A percentile compares a stretch with the other conserved stretches of the same genome.
phyloP scores from a whole-genome alignment of 352 stramenopile genomes.

The Phytophthora ohioensis region DNA sequence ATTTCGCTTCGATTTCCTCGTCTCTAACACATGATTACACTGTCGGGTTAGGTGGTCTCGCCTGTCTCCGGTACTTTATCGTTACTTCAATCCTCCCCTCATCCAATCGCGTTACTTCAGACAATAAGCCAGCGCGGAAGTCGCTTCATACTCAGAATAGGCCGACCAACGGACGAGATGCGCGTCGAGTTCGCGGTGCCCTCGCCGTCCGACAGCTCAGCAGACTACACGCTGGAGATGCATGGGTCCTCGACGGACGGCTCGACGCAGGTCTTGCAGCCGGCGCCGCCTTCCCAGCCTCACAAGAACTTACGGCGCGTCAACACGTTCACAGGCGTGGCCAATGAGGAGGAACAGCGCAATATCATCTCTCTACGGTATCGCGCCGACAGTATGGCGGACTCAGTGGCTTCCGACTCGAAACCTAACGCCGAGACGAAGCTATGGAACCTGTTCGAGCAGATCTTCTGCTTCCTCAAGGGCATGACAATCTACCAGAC shows the following conservation, averaged over 20 bases:
- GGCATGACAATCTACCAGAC: constrained; percentile 91
- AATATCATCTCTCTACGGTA: constrained; percentile 91
- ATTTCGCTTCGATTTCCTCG: not conserved
- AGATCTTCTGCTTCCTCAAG: constrained; percentile 90
- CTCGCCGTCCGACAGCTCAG: constrained; percentile 66
- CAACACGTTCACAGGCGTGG: constrained; percentile 74
- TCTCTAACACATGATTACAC: not conserved
- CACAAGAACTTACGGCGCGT: constrained; percentile 60
- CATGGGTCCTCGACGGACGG: constrained; percentile 12
- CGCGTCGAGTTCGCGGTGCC: constrained; percentile 77
- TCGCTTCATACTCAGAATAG: constrained; percentile 32
- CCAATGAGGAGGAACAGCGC: constrained; percentile 80
- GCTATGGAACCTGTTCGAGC: constrained; percentile 85
- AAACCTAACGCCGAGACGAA: constrained; percentile 65
- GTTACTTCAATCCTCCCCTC: not conserved
- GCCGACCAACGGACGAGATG: constrained; percentile 42
- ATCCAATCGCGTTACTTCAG: too few relatives aligned
- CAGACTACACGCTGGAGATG: constrained; percentile 74
- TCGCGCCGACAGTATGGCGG: constrained; percentile 84
- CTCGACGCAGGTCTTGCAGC: constrained; percentile 13
- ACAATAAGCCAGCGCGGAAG: constrained; percentile 11
- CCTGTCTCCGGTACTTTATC: not conserved
- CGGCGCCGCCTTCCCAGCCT: constrained; percentile 34
- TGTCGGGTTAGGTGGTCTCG: not conserved
- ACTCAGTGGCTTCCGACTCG: constrained; percentile 79